Conservation (phyloP, 805 yeast genomes). For the Yueomyces sp. region DNA sequence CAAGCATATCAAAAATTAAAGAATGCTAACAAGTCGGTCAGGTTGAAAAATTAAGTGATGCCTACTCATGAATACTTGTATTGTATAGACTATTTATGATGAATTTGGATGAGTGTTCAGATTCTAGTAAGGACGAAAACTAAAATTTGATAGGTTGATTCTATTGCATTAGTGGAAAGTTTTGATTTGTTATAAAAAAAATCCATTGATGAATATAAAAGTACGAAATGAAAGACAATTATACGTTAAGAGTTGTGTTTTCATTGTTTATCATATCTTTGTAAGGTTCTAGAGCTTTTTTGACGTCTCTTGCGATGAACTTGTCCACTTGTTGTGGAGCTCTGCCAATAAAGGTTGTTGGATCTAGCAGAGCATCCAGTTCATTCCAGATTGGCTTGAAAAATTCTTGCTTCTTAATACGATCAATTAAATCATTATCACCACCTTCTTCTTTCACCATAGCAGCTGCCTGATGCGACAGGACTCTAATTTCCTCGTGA, state of each 20-base stretch:
- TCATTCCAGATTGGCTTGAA: constrained; percentile 83
- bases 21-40: no score
- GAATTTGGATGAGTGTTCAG: no score
- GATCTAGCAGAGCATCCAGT: constrained; percentile 71
- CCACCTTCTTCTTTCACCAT: constrained; percentile 98
- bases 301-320: constrained; percentile 75
- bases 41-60: no score
- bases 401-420: constrained; percentile 64
- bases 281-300: constrained; percentile 64
- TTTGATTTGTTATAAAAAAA: not conserved
- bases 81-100: no score
- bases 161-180: not conserved
- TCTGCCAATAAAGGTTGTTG: constrained; percentile 92
- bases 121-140: no score
- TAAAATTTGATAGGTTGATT: no score
- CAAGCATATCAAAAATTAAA: no score
- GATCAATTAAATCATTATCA: constrained; percentile 89
- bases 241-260: constrained; percentile 71
- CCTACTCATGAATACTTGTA: no score
- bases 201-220: no score
- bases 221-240: constrained; percentile 3
- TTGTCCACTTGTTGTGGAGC: constrained; percentile 97
- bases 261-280: constrained; percentile 45
- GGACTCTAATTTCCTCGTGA: constrained; percentile 93
- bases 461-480: constrained; percentile 93